A percentile compares a stretch with the other conserved stretches of the same genome.
Conservation (phyloP, 257 asterid genomes). For the Paulownia fortunei region DNA sequence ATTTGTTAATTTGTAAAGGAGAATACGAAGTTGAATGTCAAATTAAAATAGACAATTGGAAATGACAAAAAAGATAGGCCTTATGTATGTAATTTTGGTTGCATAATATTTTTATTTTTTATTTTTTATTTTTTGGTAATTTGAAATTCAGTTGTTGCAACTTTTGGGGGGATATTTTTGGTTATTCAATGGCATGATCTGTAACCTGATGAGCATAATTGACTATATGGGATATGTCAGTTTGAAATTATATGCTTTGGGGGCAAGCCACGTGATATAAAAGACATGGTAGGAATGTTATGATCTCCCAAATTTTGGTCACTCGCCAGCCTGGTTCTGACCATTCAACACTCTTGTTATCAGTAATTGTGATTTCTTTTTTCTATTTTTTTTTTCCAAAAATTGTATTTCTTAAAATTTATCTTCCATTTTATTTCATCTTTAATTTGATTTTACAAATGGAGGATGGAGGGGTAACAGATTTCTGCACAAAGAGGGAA, state of each 20-base stretch:
- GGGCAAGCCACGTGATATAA: conserved; percentile 40
- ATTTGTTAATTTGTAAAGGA: no score
- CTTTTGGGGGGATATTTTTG: neutral
- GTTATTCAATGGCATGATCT: neutral
- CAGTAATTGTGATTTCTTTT: neutral
- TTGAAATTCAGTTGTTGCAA: neutral
- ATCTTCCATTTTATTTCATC: neutral
- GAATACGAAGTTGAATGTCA: no score
- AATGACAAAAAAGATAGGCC: no score
- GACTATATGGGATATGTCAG: conserved; percentile 15
- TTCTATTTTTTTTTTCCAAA: neutral
- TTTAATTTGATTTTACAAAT: no score
- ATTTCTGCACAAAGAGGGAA: neutral
- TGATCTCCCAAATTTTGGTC: conserved; percentile 21
- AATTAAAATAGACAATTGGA: no score
- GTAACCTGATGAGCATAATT: neutral
- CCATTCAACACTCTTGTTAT: conserved; percentile 34
- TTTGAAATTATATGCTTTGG: conserved; percentile 14
- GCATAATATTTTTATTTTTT: neutral
- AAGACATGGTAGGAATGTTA: conserved; percentile 21
- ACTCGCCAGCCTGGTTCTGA: conserved; percentile 35
- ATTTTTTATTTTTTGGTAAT: neutral
- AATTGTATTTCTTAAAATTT: neutral
- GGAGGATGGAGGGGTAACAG: neutral
- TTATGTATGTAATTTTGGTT: no score